Evolutionary conservation across 2,329 filamentous ascomycete species (phyloP).

Genomic region (Botrytis galanthina): DNA sequence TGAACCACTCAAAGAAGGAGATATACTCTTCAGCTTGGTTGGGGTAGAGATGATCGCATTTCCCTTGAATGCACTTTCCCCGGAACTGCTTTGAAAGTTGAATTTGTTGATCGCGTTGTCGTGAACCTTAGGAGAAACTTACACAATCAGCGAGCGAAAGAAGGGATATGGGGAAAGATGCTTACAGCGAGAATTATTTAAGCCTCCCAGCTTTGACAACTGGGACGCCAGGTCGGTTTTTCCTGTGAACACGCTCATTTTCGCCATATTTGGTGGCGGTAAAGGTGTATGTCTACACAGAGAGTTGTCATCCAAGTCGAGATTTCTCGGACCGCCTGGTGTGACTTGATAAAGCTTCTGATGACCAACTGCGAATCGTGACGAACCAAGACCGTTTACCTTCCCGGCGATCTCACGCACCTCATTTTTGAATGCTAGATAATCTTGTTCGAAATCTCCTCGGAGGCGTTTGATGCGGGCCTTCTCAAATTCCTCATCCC

Average conservation of each 20-base stretch:
- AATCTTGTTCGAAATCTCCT: neutral
- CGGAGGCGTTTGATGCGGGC: neutral
- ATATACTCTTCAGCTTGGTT: neutral
- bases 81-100: neutral
- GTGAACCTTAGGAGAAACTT: neutral
- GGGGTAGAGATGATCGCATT: neutral
- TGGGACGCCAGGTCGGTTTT: neutral
- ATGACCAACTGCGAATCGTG: neutral
- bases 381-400: constrained; percentile 8
- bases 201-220: neutral
- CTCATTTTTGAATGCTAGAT: neutral
- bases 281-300: neutral
- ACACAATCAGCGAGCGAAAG: neutral
- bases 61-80: neutral
- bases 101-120: neutral
- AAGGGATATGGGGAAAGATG: neutral
- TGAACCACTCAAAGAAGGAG: constrained; percentile 2
- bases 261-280: neutral
- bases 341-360: constrained; percentile 5
- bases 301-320: constrained; percentile 12
- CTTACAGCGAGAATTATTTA: constrained; percentile 2
- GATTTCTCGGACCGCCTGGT: constrained; percentile 9
- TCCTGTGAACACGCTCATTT: neutral
- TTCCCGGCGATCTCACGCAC: neutral
- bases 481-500: neutral